Conservation (phyloP, 2,329 filamentous ascomycete genomes). For the Akanthomyces uredinophilus region DNA sequence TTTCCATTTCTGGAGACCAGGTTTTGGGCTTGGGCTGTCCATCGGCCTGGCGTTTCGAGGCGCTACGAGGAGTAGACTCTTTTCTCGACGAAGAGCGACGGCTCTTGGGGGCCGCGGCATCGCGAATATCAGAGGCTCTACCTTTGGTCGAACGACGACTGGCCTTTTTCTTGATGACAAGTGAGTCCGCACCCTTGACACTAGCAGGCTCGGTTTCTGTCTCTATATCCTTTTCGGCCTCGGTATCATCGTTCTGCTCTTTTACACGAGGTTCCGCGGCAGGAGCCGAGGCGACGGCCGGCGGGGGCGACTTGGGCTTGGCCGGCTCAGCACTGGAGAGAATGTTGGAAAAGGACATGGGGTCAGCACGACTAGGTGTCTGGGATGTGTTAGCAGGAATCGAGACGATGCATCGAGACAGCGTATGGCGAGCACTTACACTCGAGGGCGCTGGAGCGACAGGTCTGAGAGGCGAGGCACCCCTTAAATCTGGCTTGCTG, state of each 20-base stretch:
- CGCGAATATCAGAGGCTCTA: conserved; percentile 47
- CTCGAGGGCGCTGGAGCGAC: conserved; percentile 29
- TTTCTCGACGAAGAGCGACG: conserved; percentile 49
- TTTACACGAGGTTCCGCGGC: conserved; percentile 23
- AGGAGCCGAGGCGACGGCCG: conserved; percentile 28
- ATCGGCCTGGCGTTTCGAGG: conserved; percentile 56
- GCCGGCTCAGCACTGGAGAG: conserved; percentile 73
- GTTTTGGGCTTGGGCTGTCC: conserved; percentile 59
- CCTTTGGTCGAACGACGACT: conserved; percentile 40
- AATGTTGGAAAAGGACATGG: conserved; percentile 96
- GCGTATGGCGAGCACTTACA: conserved; percentile 25
- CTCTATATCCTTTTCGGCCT: conserved; percentile 30
- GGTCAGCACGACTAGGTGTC: conserved; percentile 72
- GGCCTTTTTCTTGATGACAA: conserved; percentile 24
- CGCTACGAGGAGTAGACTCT: conserved; percentile 43
- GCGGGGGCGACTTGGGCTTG: conserved; percentile 45
- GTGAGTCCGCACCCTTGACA: conserved; percentile 1
- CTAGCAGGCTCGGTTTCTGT: conserved; percentile 27
- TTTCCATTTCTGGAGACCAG: conserved; percentile 49
- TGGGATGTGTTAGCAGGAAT: conserved; percentile 29
- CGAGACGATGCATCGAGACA: neutral
- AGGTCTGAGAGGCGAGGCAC: conserved; percentile 37
- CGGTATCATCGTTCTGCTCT: conserved; percentile 13
- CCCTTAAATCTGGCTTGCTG: conserved; percentile 36
- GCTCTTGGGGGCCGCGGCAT: conserved; percentile 43